phyloP scores from a whole-genome alignment of 78 protist species.

The Parvularia atlantis region DNA sequence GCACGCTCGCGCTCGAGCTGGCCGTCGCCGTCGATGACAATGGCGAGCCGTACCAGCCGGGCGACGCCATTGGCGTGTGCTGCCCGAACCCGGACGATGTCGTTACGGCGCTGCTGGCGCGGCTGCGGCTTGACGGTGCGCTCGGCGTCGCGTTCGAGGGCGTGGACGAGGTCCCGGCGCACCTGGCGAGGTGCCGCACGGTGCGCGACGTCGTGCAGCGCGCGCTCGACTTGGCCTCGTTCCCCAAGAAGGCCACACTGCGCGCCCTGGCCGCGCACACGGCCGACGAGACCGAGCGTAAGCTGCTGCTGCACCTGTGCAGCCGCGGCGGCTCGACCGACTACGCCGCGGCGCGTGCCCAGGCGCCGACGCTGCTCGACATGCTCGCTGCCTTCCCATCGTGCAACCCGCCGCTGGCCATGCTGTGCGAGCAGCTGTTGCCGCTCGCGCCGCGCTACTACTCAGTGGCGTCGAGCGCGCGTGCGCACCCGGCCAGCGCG shows the following conservation, averaged over 20 bases:
- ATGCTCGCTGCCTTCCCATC: constrained; percentile 11
- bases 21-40: background rate
- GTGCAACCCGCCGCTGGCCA: constrained; percentile 9
- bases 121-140: background rate
- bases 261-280: constrained; percentile 13
- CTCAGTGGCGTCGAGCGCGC: constrained; percentile 8
- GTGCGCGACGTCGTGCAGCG: background rate
- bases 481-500: background rate
- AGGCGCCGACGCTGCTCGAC: background rate
- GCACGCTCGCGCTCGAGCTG: background rate
- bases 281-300: background rate
- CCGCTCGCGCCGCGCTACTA: constrained; percentile 28
- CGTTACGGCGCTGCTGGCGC: background rate
- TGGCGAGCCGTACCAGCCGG: constrained; percentile 2
- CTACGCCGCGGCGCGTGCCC: background rate
- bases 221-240: constrained; percentile 2
- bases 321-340: constrained; percentile 2
- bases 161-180: background rate
- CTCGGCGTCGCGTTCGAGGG: background rate
- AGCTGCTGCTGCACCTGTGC: background rate
- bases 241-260: constrained; percentile 12
- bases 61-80: constrained; percentile 13
- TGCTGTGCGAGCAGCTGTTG: background rate
- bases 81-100: background rate
- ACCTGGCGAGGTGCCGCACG: background rate